Base-by-base conservation (phyloP, 495 filamentous ascomycete genomes). In the Neurospora sp. region DNA sequence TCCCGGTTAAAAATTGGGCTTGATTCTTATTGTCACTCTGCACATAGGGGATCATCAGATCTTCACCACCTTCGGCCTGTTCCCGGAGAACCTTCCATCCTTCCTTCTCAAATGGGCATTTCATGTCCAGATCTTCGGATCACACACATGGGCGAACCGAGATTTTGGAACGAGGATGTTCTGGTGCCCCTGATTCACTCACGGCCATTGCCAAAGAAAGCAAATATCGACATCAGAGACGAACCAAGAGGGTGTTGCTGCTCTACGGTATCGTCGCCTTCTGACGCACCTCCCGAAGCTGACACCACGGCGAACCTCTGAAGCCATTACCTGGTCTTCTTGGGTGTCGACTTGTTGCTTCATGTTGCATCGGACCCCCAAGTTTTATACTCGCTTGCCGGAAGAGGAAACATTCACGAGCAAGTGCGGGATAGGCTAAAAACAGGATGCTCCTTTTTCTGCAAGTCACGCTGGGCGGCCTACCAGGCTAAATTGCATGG, bases 341-440 rank as follows among this genome's bases (percentile, higher is more conserved):
- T 72, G 70, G 70, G 8, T 72, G 70, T 42, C 20, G 6, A 54
- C 42, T 59, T 18, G 39, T 46, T 39, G 12, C 18, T 48, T 42
- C 20, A 14, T 11, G 70, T 35, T 38, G 31, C 42, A 48, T 40
- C 40, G 6, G 70, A 20, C 70, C 31, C 41, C 70, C 27, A 71
- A 44, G 39, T 37, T 37, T 37, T 48, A 37, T 35, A 27, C 39
- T 54, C 70, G 40, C 46, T 59, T 31, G 11, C 35, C 35, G 16
- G 18, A 42, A 42, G 39, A 48, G 70, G 41, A 42, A 72, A 72
- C 31, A 27, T 18, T 72, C 27, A 62, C 27, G 54, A 62, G 70
- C 27, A 72, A 72, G 38, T 46, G 23, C 70, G 31, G 27, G 40
- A 71, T n/a, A 71, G 70, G 70, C 70, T 71, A 71, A 71, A 71